Conservation (phyloP, 2,329 filamentous ascomycete genomes). For the Fusarium dlaminii region DNA sequence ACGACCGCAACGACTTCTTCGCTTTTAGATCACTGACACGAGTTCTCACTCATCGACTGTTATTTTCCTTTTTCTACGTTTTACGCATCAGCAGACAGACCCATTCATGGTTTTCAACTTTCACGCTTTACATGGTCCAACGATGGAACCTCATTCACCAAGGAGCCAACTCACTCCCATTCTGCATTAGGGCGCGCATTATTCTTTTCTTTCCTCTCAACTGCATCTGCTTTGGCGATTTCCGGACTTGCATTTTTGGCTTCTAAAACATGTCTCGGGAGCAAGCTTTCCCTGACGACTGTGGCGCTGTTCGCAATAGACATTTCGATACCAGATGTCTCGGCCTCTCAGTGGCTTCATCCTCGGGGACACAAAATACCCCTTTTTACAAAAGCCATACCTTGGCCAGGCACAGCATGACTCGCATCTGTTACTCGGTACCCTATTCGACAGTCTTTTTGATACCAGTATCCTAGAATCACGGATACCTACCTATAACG, state of each 20-base stretch:
- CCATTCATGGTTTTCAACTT: slow-evolving; percentile 24
- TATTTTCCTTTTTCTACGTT: slow-evolving; percentile 32
- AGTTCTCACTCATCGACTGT: slow-evolving; percentile 35
- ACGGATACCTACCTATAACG: slow-evolving; percentile 34
- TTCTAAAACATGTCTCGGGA: slow-evolving; percentile 39
- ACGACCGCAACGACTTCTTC: slow-evolving; percentile 43
- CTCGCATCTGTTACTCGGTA: slow-evolving; percentile 30
- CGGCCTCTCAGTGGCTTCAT: slow-evolving; percentile 21
- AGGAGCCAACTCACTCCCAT: slow-evolving; percentile 21
- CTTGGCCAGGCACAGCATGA: slow-evolving; percentile 11
- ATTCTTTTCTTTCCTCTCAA: slow-evolving; percentile 24
- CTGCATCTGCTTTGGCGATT: slow-evolving; percentile 35
- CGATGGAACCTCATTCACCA: slow-evolving; percentile 31
- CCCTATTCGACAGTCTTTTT: slow-evolving; percentile 34
- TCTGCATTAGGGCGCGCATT: slow-evolving; percentile 38
- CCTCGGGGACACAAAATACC: slow-evolving; percentile 1
- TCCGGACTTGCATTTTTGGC: slow-evolving; percentile 30
- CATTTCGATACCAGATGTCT: slow-evolving; percentile 37
- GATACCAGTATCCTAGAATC: slow-evolving; percentile 40
- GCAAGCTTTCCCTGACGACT: slow-evolving; percentile 19
- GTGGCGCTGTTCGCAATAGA: slow-evolving; percentile 34
- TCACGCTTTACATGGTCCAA: slow-evolving; percentile 32
- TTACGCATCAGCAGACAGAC: slow-evolving; percentile 37
- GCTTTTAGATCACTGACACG: slow-evolving; percentile 41
- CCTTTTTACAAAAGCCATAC: slow-evolving; percentile 13